Percentiles rank a stretch among this genome's conserved stretches.
These are phyloP conservation scores for Lipomyces orientalis DNA, from an alignment of 805 yeast species.

Conservation along the genomic window DNA sequence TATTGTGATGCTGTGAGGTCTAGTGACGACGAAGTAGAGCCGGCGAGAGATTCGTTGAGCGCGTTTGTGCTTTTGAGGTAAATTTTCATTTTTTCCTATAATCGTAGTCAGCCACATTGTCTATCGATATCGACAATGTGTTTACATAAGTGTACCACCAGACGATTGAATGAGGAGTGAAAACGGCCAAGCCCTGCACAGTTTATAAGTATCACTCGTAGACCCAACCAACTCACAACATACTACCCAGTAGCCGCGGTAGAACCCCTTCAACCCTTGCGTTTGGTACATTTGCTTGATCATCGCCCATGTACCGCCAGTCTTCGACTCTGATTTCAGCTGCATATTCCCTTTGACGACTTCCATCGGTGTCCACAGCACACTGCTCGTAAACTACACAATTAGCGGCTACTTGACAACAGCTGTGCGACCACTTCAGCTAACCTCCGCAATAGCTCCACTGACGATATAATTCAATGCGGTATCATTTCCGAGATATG, in stretches of 20 bases:
- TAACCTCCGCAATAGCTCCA: conserved; percentile 49
- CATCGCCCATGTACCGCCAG: conserved; percentile 37
- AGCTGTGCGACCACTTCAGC: background rate
- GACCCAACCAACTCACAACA: background rate
- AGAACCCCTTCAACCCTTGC: conserved; percentile 80
- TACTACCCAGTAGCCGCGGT: conserved; percentile 66
- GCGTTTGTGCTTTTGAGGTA: conserved; percentile 10
- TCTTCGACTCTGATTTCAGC: conserved; percentile 40
- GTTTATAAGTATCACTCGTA: background rate
- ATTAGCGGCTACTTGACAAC: background rate
- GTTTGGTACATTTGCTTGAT: conserved; percentile 51
- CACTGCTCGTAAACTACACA: conserved; percentile 29
- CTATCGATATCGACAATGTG: background rate
- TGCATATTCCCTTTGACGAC: conserved; percentile 53
- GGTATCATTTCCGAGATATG: conserved; percentile 46
- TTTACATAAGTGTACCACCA: conserved; percentile 51
- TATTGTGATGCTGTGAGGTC: conserved; percentile 29
- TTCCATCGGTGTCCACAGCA: conserved; percentile 54
- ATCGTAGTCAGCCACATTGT: background rate
- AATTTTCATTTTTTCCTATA: conserved; percentile 27
- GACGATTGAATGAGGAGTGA: conserved; percentile 51
- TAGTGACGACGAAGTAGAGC: background rate
- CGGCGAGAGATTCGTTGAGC: background rate
- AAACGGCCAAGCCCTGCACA: conserved; percentile 48
- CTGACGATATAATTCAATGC: conserved; percentile 47